Base-by-base conservation (phyloP, 1,284 basidiomycete species). In the Marasmius oreades region DNA sequence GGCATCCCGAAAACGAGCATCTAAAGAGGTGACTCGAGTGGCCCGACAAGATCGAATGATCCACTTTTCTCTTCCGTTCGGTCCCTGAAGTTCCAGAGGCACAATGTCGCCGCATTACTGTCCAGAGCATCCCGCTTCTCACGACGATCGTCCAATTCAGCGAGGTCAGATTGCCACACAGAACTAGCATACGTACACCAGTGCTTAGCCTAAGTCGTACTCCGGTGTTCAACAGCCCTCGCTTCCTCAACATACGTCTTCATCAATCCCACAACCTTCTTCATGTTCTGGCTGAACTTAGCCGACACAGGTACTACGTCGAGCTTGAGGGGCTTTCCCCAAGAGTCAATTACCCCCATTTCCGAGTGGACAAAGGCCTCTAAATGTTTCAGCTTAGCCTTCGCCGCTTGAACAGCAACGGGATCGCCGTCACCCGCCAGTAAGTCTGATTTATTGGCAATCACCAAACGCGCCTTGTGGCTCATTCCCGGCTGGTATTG, bases 381-480 rank as follows among this genome's bases (percentile, higher is more conserved):
- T 45, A 90, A 65, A 42, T 65, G 70, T 37, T 53, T 60, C 26
- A 92, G 73, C 69, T 90, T 90, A 26, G 70, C 75, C 57, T 75
- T 77, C 1, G 88, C 88, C 47, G 78, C 77, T 46, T 77, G 72
- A 1, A 85, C 77, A 3, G 77, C 76, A 18, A 72, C 64, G 8
- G 62, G 59, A 53, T 79, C 72, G 23, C 75, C 79, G 43, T 77
- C 74, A 2, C 68, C 74, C 12, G 73, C 84, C 16, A 95, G 79
- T 44, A 91, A 69, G 71, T 99, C 96, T 0, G 93, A 95, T 73
- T 99, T 98, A 78, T 98, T 99, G 18, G 94, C 91, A 22, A 98
- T 78, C 24, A 99, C 88, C 65, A 96, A 77, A 24, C 87, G 79
- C 10, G 84, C 91, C 62, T 90, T 88, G 18, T 71, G 67, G 60